These are phyloP conservation scores for Drechslera avenae DNA, from an alignment of 2,329 filamentous ascomycete species.

Conservation along the genomic window DNA sequence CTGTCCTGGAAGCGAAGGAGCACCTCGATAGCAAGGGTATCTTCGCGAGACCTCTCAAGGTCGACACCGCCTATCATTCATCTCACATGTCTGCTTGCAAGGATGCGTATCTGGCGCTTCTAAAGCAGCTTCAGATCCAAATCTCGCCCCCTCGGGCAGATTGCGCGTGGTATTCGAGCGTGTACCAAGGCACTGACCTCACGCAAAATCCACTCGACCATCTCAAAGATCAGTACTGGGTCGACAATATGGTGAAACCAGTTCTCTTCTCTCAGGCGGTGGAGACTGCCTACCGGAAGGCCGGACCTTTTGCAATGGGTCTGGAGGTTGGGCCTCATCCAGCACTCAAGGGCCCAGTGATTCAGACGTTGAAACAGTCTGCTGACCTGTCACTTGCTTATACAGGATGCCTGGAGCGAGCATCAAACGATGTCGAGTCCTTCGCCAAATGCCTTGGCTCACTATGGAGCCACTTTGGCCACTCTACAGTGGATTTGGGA, in stretches of 20 bases:
- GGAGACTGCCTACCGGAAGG: background rate
- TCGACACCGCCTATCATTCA: no score
- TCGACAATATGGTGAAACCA: constrained; percentile 6
- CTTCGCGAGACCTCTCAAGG: no score
- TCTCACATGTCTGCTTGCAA: no score
- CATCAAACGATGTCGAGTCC: constrained; percentile 28
- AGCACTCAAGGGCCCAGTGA: constrained; percentile 50
- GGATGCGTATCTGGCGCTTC: no score
- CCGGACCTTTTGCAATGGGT: background rate
- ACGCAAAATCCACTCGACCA: background rate
- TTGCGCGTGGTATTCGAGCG: constrained; percentile 1
- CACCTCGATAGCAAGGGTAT: no score
- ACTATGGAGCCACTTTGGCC: constrained; percentile 17
- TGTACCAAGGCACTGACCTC: background rate
- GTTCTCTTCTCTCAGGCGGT: constrained; percentile 9
- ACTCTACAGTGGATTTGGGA: background rate
- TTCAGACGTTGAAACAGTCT: constrained; percentile 35
- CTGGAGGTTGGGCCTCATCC: constrained; percentile 56
- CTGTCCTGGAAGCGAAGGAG: no score
- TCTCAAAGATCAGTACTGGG: constrained; percentile 7
- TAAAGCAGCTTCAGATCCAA: no score
- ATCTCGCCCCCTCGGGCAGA: background rate
- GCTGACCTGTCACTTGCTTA: constrained; percentile 14
- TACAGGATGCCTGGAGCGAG: constrained; percentile 25
- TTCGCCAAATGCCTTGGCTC: constrained; percentile 22